phyloP scores from a whole-genome alignment of 306 rosid species.

The Erythrophleum fordii region DNA sequence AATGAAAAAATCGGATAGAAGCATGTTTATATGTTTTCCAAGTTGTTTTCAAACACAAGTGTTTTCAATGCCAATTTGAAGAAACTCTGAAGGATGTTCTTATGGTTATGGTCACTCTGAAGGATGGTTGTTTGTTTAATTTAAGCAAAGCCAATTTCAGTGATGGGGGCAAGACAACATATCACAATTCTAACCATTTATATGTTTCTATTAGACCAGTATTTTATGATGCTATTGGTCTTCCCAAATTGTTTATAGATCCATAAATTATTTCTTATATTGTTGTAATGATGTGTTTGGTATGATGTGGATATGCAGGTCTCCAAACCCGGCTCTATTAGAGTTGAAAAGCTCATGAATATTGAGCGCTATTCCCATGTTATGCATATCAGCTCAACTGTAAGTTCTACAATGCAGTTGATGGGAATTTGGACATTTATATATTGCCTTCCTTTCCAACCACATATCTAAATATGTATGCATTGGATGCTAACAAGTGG shows the following conservation, averaged over 20 bases:
- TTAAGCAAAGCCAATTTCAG: not conserved
- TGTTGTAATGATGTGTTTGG: slow-evolving; percentile 17
- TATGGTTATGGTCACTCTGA: not conserved
- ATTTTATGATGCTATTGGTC: slow-evolving; percentile 21
- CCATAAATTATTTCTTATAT: slow-evolving; percentile 19
- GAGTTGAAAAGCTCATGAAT: slow-evolving; percentile 88
- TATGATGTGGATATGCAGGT: slow-evolving; percentile 61
- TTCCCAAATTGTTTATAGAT: slow-evolving; percentile 22
- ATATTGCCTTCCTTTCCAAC: not conserved
- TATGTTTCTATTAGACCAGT: slow-evolving; percentile 14
- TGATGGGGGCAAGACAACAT: slow-evolving; percentile 1
- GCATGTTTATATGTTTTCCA: not conserved
- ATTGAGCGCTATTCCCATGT: slow-evolving; percentile 97
- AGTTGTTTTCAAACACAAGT: not conserved
- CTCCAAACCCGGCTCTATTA: slow-evolving; percentile 87
- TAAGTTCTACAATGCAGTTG: slow-evolving; percentile 49
- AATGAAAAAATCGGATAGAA: not conserved
- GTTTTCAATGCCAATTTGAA: not conserved
- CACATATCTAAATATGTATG: not conserved
- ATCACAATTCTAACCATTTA: slow-evolving; percentile 17
- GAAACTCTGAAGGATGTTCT: not conserved
- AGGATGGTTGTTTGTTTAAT: not conserved
- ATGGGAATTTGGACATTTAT: slow-evolving; percentile 2
- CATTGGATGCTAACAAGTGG: not conserved
- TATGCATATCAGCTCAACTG: slow-evolving; percentile 98